Conservation (phyloP, 2,329 filamentous ascomycete genomes). For the Didymella lethalis region DNA sequence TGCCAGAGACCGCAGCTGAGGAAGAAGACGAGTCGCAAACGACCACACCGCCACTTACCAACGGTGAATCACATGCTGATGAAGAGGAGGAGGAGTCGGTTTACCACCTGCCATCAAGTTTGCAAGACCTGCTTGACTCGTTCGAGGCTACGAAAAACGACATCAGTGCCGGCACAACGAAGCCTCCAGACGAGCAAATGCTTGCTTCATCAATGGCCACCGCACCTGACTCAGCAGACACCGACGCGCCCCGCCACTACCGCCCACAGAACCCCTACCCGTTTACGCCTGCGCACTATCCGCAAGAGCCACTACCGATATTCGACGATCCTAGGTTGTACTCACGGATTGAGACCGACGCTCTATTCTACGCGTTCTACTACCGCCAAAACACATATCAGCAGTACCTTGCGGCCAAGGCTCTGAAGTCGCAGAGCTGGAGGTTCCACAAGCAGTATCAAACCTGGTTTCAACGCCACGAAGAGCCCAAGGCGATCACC, state of each 20-base stretch:
- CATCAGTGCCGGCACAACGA: constrained; percentile 64
- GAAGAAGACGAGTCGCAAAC: constrained; percentile 44
- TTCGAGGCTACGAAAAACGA: constrained; percentile 84
- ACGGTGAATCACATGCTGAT: constrained; percentile 62
- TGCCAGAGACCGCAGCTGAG: constrained; percentile 40
- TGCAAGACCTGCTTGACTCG: constrained; percentile 89
- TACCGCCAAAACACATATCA: constrained; percentile 97
- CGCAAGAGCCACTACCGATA: constrained; percentile 88
- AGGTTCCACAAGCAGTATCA: constrained; percentile 98
- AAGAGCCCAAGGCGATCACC: constrained; percentile 97
- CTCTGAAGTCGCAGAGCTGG: constrained; percentile 98
- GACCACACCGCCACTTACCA: constrained; percentile 55
- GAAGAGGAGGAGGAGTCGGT: constrained; percentile 78
- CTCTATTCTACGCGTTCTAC: constrained; percentile 98
- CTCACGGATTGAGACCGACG: constrained; percentile 89
- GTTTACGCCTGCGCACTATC: constrained; percentile 81
- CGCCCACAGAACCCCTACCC: constrained; percentile 80
- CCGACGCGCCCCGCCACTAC: constrained; percentile 84
- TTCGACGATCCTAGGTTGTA: constrained; percentile 93
- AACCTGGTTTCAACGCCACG: constrained; percentile 98
- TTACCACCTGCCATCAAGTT: constrained; percentile 86
- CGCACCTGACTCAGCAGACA: constrained; percentile 78
- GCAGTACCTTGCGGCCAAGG: constrained; percentile 93
- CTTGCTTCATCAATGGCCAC: constrained; percentile 76
- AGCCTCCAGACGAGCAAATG: constrained; percentile 73